These are phyloP conservation scores for Stentor roeselii DNA, from an alignment of 73 alveolate genomes.

Conservation along the genomic window DNA sequence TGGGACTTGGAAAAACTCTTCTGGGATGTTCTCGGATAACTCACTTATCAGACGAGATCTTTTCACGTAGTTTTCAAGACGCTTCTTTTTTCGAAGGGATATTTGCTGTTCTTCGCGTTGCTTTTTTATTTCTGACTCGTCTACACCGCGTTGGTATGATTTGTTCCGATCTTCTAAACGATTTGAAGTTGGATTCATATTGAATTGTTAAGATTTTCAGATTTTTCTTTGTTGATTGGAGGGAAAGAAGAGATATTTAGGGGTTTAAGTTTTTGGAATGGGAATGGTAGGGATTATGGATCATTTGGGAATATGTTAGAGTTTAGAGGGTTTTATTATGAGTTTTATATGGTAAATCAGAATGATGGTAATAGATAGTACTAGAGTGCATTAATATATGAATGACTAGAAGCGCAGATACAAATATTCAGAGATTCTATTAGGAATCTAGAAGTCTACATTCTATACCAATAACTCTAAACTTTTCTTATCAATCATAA, in stretches of 20 bases:
- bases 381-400: no score
- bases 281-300: no score
- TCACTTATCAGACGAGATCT: background rate
- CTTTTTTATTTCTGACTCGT: background rate
- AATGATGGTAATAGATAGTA: no score
- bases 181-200: background rate
- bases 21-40: no score
- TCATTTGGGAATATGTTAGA: no score
- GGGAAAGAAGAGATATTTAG: no score
- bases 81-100: background rate
- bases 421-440: background rate
- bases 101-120: background rate
- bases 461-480: background rate
- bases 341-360: no score
- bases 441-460: background rate
- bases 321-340: no score
- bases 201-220: no score
- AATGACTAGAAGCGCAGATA: background rate
- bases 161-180: background rate
- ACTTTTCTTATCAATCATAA: background rate
- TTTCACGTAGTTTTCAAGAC: background rate
- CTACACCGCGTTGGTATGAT: background rate
- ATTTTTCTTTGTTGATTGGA: no score
- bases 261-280: no score
- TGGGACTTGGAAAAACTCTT: background rate